phyloP scores from a whole-genome alignment of 805 yeast species.

The Myxozyma lipomycoides region DNA sequence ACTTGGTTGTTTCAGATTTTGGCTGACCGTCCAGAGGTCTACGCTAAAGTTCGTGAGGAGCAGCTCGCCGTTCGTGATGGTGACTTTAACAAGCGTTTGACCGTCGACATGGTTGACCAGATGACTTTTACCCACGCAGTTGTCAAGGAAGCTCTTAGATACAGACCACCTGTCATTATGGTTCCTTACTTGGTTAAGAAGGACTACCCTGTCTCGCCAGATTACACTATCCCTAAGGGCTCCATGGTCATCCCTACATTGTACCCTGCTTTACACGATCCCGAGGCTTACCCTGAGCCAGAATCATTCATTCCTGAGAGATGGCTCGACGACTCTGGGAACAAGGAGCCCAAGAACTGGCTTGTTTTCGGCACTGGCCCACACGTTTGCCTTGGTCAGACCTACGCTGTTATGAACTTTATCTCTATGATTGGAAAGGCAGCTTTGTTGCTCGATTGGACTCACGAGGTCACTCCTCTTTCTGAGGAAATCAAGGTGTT shows the following conservation, averaged over 20 bases:
- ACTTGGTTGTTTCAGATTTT: conserved; percentile 97
- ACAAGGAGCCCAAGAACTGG: conserved; percentile 72
- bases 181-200: conserved; percentile 94
- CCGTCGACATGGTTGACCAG: conserved; percentile 69
- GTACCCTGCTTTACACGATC: conserved; percentile 95
- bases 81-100: conserved; percentile 60
- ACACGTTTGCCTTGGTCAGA: conserved; percentile 93
- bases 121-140: conserved; percentile 89
- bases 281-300: conserved; percentile 92
- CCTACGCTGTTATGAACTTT: conserved; percentile 85
- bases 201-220: conserved; percentile 74
- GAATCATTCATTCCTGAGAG: conserved; percentile 94
- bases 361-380: conserved; percentile 96
- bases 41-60: conserved; percentile 82
- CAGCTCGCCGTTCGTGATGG: conserved; percentile 78
- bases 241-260: conserved; percentile 94
- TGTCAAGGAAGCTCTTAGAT: conserved; percentile 86
- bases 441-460: conserved; percentile 71
- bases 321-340: conserved; percentile 74
- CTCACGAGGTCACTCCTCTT: conserved; percentile 75
- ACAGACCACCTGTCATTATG: conserved; percentile 97
- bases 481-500: conserved; percentile 93
- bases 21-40: conserved; percentile 92
- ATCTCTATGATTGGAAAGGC: conserved; percentile 90
- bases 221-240: conserved; percentile 92